phyloP scores from a whole-genome alignment of 192 early-diverging fungal genomes.

The Coemansia aciculifera region DNA sequence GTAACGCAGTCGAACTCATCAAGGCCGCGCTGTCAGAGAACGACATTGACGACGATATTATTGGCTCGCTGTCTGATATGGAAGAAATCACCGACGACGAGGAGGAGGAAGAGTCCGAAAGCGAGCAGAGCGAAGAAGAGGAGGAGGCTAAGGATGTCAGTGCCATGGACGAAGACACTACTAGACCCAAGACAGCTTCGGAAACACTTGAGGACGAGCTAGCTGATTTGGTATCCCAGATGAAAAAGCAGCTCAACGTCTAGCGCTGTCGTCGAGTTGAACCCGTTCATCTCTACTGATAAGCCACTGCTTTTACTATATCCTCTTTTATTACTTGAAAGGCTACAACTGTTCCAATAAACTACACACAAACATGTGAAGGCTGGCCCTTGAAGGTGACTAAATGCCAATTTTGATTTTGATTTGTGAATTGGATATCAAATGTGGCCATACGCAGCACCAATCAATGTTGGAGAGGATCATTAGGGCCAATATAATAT shows the following conservation, averaged over 20 bases:
- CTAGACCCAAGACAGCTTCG: slow-evolving; percentile 31
- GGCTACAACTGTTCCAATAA: neutral
- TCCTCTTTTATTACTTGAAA: neutral
- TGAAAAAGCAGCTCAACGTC: slow-evolving; percentile 49
- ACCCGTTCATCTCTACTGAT: neutral
- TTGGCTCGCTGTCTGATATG: slow-evolving; percentile 97
- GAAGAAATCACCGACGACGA: slow-evolving; percentile 71
- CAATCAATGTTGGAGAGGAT: neutral
- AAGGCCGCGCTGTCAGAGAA: slow-evolving; percentile 66
- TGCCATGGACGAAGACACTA: slow-evolving; percentile 10
- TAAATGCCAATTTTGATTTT: no score
- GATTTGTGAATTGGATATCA: no score
- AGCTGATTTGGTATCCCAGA: slow-evolving; percentile 46
- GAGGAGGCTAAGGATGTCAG: slow-evolving; percentile 10
- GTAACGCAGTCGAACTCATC: slow-evolving; percentile 73
- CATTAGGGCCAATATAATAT: neutral
- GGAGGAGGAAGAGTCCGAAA: slow-evolving; percentile 63
- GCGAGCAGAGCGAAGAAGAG: slow-evolving; percentile 50
- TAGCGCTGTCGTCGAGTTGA: slow-evolving; percentile 2
- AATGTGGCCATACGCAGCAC: neutral
- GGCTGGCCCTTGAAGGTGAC: no score
- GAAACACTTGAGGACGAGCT: slow-evolving; percentile 37
- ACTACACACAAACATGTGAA: neutral
- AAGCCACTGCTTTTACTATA: neutral
- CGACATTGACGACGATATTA: slow-evolving; percentile 69